A percentile compares a stretch with the other conserved stretches of the same genome.
Evolutionary conservation across 2,329 filamentous ascomycete species (phyloP).

Genomic region (Aspergillus sp.): DNA sequence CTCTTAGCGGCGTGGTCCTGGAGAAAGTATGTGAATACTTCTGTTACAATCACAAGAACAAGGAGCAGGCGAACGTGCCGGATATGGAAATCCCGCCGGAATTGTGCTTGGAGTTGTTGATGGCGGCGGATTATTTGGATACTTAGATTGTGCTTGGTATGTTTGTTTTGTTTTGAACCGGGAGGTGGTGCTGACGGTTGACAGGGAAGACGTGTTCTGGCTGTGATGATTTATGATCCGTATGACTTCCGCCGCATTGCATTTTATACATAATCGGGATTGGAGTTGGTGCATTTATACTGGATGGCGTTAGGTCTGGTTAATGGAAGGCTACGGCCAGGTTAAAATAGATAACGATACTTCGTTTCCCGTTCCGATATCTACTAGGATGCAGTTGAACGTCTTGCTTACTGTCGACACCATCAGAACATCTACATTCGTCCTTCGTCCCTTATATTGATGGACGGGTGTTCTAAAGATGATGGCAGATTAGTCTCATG

Average conservation of each 20-base stretch:
- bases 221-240: background rate
- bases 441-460: conserved; percentile 12
- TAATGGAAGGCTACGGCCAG: background rate
- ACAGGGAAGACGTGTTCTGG: background rate
- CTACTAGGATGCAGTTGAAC: background rate
- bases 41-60: conserved; percentile 61
- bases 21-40: conserved; percentile 67
- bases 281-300: background rate
- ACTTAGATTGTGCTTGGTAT: conserved; percentile 14
- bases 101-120: conserved; percentile 58
- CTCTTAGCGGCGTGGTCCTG: conserved; percentile 56
- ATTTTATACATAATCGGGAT: background rate
- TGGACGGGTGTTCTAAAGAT: conserved; percentile 43
- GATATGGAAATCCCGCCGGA: conserved; percentile 63
- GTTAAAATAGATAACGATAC: too few species aligned
- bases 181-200: background rate
- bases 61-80: conserved; percentile 53
- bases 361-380: background rate
- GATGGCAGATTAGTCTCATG: conserved; percentile 37
- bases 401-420: conserved; percentile 4
- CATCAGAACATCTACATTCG: conserved; percentile 35
- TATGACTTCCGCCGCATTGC: background rate
- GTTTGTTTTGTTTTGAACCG: background rate
- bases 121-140: conserved; percentile 62
- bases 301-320: background rate